Base-by-base conservation (phyloP, 108 stramenopile species). In the Fragilariopsis cylindrus region DNA sequence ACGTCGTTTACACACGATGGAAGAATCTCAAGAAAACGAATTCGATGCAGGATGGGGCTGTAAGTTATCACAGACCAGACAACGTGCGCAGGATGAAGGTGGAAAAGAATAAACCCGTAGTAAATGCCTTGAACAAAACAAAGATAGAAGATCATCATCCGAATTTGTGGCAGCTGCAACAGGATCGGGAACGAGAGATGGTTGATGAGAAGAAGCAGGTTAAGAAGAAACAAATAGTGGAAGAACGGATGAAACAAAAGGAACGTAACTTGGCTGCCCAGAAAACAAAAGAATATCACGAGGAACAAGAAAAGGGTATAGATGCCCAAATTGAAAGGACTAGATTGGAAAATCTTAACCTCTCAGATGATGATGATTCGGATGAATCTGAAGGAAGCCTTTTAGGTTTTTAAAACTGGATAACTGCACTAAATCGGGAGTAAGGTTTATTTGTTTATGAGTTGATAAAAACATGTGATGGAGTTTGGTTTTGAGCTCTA, bases 1-100 rank as follows among this genome's bases (percentile, higher is more conserved):
- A 89, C 46, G 82, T 95, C 7, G 89, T 95, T 2, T 95, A 92
- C 67, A 95, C 94, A 9, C 76, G 92, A 71, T 92, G 92, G 92
- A 91, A 92, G 77, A 92, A 94, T 73, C 80, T 81, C 70, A 91
- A 82, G 81, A 94, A 88, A 82, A 92, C 92, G 6, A 64, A 80
- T 7, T 67, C 67, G 4, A 92, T 92, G 92, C 89, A 88, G 7
- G 90, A 88, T 40, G 94, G 94, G 5, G 85, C 87, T 77, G 94
- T 95, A 8, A 79, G 88, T 6, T 95, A 72, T 71, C 92, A 95
- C 67, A 85, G 92, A 44, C 92, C 94, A 21, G 82, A 93, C 48
- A 92, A 92, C 73, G 92, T 92, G n/a, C 85, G 90, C 9, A 78
- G 87, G 8, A 62, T 78, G 15, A 72, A 81, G 66, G 85, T 88